phyloP scores from a whole-genome alignment of 371 early-diverging fungal species.

The Globomyces sp. region DNA sequence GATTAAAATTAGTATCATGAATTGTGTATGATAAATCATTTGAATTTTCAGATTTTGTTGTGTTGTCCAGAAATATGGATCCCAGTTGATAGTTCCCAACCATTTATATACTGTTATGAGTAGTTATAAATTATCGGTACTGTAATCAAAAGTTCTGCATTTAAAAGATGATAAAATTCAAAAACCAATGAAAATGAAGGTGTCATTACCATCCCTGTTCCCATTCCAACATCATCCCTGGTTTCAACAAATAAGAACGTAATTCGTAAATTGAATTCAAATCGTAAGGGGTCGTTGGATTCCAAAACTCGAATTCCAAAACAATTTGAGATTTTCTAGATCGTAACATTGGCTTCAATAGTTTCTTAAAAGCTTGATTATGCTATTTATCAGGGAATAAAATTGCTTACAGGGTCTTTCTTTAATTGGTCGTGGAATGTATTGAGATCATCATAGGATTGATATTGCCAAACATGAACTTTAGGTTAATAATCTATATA shows the following conservation, averaged over 20 bases:
- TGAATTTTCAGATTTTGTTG: too few relatives aligned
- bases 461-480: conserved; percentile 93
- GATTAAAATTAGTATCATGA: not conserved
- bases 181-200: not conserved
- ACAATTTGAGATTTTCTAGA: conserved; percentile 80
- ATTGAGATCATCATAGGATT: conserved; percentile 58
- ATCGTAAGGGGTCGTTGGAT: conserved; percentile 57
- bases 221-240: conserved; percentile 90
- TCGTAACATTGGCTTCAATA: conserved; percentile 66
- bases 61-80: too few relatives aligned
- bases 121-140: too few relatives aligned
- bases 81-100: too few relatives aligned
- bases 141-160: not conserved
- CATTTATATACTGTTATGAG: too few relatives aligned
- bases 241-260: conserved; percentile 83
- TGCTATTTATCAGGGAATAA: not conserved
- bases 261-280: conserved; percentile 82
- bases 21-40: too few relatives aligned
- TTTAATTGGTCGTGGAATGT: conserved; percentile 4
- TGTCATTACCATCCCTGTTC: conserved; percentile 70
- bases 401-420: not conserved
- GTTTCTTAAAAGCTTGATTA: conserved; percentile 56
- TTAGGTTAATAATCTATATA: not conserved
- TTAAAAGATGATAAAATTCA: not conserved
- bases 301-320: conserved; percentile 93